Percentiles rank a stretch among this genome's conserved stretches.
Evolutionary conservation across 768 basidiomycete species (phyloP).

Genomic region (Lyophyllum decastes): DNA sequence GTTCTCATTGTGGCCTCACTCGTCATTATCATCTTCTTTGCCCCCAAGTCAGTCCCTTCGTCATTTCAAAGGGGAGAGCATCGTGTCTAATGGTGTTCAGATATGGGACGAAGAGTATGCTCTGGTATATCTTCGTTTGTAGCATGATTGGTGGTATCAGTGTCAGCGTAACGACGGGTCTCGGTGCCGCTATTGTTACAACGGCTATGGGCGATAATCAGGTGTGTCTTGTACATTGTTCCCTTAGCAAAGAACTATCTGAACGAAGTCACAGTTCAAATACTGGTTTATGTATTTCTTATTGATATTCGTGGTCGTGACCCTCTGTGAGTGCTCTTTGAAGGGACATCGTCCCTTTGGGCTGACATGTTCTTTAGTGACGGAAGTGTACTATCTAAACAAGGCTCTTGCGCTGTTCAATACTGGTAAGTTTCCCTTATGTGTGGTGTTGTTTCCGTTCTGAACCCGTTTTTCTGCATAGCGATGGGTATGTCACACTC

Average conservation of each 20-base stretch:
- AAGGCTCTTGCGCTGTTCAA: constrained; percentile 96
- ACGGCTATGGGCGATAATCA: constrained; percentile 77
- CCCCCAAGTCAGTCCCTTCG: constrained; percentile 57
- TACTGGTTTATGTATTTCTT: constrained; percentile 92
- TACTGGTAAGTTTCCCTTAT: constrained; percentile 54
- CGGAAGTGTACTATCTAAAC: constrained; percentile 94
- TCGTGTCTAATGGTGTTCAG: constrained; percentile 29
- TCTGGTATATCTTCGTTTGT: constrained; percentile 94
- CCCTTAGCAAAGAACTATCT: background rate
- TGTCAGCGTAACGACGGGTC: constrained; percentile 92
- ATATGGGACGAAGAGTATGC: constrained; percentile 90
- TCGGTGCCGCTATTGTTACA: constrained; percentile 89
- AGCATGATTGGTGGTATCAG: constrained; percentile 96
- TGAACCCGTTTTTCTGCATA: constrained; percentile 46
- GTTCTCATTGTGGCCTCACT: constrained; percentile 65
- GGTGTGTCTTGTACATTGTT: constrained; percentile 36
- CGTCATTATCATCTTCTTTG: constrained; percentile 80
- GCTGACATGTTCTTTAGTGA: constrained; percentile 45
- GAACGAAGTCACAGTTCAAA: constrained; percentile 63
- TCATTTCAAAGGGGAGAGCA: constrained; percentile 4
- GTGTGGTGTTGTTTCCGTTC: constrained; percentile 41
- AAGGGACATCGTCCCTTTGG: constrained; percentile 11
- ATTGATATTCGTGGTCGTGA: constrained; percentile 78
- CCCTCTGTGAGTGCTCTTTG: constrained; percentile 61
- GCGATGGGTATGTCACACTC: constrained; percentile 16